These are phyloP conservation scores for Apiospora phragmitis DNA, from an alignment of 2,329 filamentous ascomycete species.

Conservation along the genomic window DNA sequence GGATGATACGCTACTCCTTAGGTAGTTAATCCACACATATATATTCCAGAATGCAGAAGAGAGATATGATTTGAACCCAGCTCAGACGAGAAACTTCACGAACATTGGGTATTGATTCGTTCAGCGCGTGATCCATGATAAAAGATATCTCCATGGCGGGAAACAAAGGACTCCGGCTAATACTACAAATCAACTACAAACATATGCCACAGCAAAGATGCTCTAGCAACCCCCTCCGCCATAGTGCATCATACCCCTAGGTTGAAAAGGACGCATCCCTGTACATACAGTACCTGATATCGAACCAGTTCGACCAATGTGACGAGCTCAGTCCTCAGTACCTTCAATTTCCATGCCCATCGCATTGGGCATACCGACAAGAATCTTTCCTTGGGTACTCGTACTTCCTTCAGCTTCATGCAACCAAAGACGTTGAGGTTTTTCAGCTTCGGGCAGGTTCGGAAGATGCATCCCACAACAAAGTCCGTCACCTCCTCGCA, in stretches of 20 bases:
- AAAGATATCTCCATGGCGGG: background rate
- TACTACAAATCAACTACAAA: background rate
- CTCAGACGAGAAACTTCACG: background rate
- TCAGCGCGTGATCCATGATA: background rate
- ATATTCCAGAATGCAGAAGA: background rate
- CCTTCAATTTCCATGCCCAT: slow-evolving; percentile 44
- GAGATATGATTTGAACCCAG: background rate
- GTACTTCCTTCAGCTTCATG: slow-evolving; percentile 51
- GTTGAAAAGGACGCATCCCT: background rate
- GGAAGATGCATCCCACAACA: slow-evolving; percentile 64
- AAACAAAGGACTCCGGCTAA: background rate
- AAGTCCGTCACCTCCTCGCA: slow-evolving; percentile 67
- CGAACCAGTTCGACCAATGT: background rate
- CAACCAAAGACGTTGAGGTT: slow-evolving; percentile 65
- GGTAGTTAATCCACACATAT: background rate
- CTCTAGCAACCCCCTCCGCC: background rate
- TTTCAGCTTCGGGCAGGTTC: slow-evolving; percentile 59
- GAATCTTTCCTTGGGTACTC: slow-evolving; percentile 41
- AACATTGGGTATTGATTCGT: background rate
- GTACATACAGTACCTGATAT: background rate
- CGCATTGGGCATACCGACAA: slow-evolving; percentile 44
- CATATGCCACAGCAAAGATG: background rate
- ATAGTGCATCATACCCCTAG: background rate
- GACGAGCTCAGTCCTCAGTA: slow-evolving; percentile 22
- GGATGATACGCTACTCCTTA: background rate